These are phyloP conservation scores for Spatholobus suberectus DNA, from an alignment of 306 rosid genomes.

Conservation along the genomic window DNA sequence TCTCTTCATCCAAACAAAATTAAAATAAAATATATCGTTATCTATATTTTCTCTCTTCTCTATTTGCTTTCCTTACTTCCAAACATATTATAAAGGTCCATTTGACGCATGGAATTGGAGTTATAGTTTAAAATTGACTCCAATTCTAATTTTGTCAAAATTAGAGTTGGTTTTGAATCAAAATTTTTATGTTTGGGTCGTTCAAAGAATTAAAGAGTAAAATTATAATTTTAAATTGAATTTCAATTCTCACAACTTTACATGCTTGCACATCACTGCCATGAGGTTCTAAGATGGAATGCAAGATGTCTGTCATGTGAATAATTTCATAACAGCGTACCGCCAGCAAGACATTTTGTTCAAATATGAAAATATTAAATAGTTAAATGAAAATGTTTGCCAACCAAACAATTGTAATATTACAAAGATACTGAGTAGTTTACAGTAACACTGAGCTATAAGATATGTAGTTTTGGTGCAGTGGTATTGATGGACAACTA, in stretches of 20 bases:
- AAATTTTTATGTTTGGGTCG: too few relatives aligned
- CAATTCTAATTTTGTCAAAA: too few relatives aligned
- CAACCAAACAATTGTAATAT: neutral
- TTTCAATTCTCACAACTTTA: neutral
- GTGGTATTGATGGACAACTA: neutral
- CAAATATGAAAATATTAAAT: constrained; percentile 1
- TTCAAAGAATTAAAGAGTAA: too few relatives aligned
- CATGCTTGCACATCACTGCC: neutral
- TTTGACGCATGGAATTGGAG: too few relatives aligned
- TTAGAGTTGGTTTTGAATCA: too few relatives aligned
- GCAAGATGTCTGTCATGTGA: neutral
- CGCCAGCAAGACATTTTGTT: neutral
- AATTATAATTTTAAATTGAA: too few relatives aligned
- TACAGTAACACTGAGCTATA: neutral
- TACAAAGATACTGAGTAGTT: neutral
- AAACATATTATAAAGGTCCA: too few relatives aligned
- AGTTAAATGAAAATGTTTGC: neutral
- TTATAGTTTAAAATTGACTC: too few relatives aligned
- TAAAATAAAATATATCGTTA: too few relatives aligned
- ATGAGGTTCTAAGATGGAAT: neutral
- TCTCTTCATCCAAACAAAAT: too few relatives aligned
- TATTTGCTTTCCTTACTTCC: too few relatives aligned
- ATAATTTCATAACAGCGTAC: neutral
- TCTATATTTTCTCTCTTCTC: too few relatives aligned
- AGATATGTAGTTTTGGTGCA: neutral